These are phyloP conservation scores for Microthyrium microscopicum DNA, from an alignment of 2,329 filamentous ascomycete genomes.

Conservation along the genomic window DNA sequence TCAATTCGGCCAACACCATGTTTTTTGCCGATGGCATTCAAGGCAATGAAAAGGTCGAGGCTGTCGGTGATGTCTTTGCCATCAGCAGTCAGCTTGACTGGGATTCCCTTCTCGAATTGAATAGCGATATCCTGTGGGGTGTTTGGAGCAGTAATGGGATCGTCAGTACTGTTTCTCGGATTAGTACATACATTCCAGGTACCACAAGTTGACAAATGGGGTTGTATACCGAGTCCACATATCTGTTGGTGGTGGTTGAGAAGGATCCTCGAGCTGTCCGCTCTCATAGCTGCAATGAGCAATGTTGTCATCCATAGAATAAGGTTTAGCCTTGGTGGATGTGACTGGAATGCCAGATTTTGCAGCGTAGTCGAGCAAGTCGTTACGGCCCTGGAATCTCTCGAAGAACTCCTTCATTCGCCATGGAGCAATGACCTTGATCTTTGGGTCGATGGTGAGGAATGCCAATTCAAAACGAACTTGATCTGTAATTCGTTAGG, in stretches of 20 bases:
- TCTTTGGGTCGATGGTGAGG: constrained; percentile 44
- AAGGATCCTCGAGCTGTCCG: constrained; percentile 53
- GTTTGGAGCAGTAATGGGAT: constrained; percentile 54
- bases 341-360: constrained; percentile 53
- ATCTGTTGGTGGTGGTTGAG: constrained; percentile 50
- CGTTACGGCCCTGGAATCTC: constrained; percentile 53
- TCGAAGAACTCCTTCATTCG: constrained; percentile 52
- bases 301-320: constrained; percentile 51
- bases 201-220: constrained; percentile 8
- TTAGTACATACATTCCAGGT: constrained; percentile 6
- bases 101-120: constrained; percentile 59
- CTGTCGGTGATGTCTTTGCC: constrained; percentile 45
- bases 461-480: constrained; percentile 49
- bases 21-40: constrained; percentile 53
- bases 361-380: constrained; percentile 55
- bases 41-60: constrained; percentile 53
- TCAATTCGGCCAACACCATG: constrained; percentile 68
- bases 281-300: constrained; percentile 70
- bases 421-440: constrained; percentile 60
- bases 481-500: constrained; percentile 38
- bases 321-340: constrained; percentile 56
- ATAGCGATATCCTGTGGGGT: constrained; percentile 55
- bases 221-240: constrained; percentile 58
- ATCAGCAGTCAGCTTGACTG: constrained; percentile 42
- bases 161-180: too few relatives aligned